Evolutionary conservation across 2,329 filamentous ascomycete species (phyloP), one percentile per base, ranked within the genome.

Genomic region (Colletotrichum navitas): DNA sequence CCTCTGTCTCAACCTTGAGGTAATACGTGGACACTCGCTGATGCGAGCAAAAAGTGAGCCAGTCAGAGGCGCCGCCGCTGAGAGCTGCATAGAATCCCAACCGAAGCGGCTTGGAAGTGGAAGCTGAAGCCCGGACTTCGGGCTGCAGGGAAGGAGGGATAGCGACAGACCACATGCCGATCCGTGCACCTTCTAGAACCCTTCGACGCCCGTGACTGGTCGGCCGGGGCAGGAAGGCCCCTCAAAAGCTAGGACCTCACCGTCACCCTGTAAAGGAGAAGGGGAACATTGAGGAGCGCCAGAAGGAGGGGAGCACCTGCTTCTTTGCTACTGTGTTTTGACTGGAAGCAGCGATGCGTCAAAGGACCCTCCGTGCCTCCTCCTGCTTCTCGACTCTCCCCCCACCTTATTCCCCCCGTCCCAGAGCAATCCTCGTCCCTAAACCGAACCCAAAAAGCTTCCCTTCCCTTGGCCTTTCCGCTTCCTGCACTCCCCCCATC

Each of bases 151-250:
- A 64, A 60, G 51, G 55, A 24, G 45, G 45, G 32, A 61, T 43
- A 45, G 67, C 55, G 70, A 52, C 45, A 29, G 67, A 43, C 55
- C 55, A 68, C 49, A 24, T 18, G 0, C 2, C 61, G 72, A 62
- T 65, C 69, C 65, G 74, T 75, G 74, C 73, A 54, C 55, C 73
- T 75, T 75, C 74, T 75, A 75, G 74, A 75, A 75, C 60, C 51
- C 65, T 75, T 75, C 74, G 67, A 74, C 66, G 56, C 51, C 71
- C 68, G 55, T 74, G 71, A 74, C 55, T 74, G 73, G 73, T 43
- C 51, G 71, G 54, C 58, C 43, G 55, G 63, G 67, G 69, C 65
- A 69, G 62, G 58, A 59, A 54, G 71, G 58, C 67, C 63, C 67
- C 71, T 73, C 59, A 64, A 73, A 63, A 67, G 69, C 69, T 72